Percentiles rank a stretch among this genome's conserved stretches.
phyloP scores from a whole-genome alignment of 805 yeast genomes.

The Saccharomycopsis fodiens region DNA sequence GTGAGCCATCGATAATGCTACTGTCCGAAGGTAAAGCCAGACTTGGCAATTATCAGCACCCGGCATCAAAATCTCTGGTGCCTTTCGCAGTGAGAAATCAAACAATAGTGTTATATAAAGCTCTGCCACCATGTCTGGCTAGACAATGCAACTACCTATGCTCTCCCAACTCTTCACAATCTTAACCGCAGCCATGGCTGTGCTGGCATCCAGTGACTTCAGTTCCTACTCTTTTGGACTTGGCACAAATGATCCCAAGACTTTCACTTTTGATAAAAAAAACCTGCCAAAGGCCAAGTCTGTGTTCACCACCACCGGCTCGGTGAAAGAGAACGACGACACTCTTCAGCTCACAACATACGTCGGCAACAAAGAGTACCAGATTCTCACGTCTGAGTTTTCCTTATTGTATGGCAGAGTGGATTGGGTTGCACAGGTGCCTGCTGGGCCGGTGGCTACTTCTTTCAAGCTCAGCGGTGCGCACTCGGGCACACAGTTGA shows the following conservation, averaged over 20 bases:
- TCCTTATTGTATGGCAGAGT: slow-evolving; percentile 14
- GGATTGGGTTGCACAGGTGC: slow-evolving; percentile 14
- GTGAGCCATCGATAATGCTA: not conserved
- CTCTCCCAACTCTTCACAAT: not conserved
- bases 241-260: slow-evolving; percentile 7
- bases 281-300: slow-evolving; percentile 4
- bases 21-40: not conserved
- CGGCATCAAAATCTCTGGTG: not conserved
- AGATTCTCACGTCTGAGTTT: slow-evolving; percentile 15
- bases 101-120: too few species aligned
- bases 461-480: slow-evolving; percentile 17
- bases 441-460: slow-evolving; percentile 8
- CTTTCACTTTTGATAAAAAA: slow-evolving; percentile 1
- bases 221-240: slow-evolving; percentile 14
- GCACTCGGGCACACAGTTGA: slow-evolving; percentile 11
- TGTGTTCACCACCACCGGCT: slow-evolving; percentile 8
- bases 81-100: too few species aligned
- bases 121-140: too few species aligned
- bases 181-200: not conserved
- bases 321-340: not conserved
- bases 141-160: not conserved
- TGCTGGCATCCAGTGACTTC: slow-evolving; percentile 13
- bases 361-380: slow-evolving; percentile 11
- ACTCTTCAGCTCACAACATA: slow-evolving; percentile 1
- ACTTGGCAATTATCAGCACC: not conserved